A percentile compares a stretch with the other conserved stretches of the same genome.
phyloP scores from a whole-genome alignment of 2,329 filamentous ascomycete species.

The Epichloe glyceriae region DNA sequence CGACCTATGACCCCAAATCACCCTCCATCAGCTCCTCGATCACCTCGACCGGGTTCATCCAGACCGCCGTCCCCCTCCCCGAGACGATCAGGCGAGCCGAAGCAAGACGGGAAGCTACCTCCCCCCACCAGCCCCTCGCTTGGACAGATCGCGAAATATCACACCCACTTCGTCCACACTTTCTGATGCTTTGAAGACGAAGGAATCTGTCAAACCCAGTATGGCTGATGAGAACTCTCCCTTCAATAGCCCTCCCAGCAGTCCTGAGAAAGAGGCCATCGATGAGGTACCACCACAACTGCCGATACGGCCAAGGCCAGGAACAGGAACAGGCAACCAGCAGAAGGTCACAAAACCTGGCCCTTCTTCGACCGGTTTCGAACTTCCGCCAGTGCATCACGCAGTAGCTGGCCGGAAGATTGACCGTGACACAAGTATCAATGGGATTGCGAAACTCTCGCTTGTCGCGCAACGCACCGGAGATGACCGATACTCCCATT shows the following conservation, averaged over 20 bases:
- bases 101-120: conserved; percentile 30
- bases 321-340: conserved; percentile 9
- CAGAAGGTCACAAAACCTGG: conserved; percentile 12
- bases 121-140: conserved; percentile 67
- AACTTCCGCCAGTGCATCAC: conserved; percentile 41
- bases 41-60: conserved; percentile 33
- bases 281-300: conserved; percentile 37
- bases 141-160: conserved; percentile 47
- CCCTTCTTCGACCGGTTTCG: conserved; percentile 21
- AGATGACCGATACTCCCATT: conserved; percentile 34
- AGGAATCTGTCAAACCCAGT: conserved; percentile 7
- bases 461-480: conserved; percentile 28
- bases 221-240: conserved; percentile 48
- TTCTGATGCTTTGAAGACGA: conserved; percentile 8
- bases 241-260: conserved; percentile 76
- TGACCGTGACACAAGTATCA: conserved; percentile 30
- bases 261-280: conserved; percentile 39
- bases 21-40: conserved; percentile 22
- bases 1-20: conserved; percentile 40
- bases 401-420: conserved; percentile 30
- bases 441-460: conserved; percentile 24
- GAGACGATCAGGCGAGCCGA: conserved; percentile 46
- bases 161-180: conserved; percentile 9
- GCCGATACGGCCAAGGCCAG: conserved; percentile 37
- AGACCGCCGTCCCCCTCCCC: conserved; percentile 53